Evolutionary conservation across 2,329 filamentous ascomycete genomes (phyloP).

Genomic region (Fusarium subtropicale): DNA sequence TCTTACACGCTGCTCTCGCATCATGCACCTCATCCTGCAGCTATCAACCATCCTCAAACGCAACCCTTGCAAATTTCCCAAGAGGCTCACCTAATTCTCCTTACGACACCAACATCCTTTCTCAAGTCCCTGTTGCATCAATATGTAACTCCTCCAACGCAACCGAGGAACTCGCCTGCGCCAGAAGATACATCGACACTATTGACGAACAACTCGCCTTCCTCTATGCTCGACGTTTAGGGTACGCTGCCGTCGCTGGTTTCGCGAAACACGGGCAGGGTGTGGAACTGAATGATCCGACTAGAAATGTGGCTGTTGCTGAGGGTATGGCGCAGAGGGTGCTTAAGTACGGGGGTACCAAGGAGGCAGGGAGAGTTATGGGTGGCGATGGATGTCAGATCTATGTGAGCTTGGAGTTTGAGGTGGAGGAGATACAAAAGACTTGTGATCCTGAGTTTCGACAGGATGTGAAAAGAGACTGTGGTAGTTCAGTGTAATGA

Average conservation of each 20-base stretch:
- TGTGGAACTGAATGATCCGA: constrained; percentile 16
- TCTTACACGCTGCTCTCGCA: not conserved
- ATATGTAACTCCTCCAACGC: not conserved
- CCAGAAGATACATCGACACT: constrained; percentile 30
- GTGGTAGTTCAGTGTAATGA: not conserved
- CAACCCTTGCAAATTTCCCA: not conserved
- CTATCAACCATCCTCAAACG: not conserved
- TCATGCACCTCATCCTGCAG: not conserved
- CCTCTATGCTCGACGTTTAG: constrained; percentile 27
- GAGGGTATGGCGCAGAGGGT: constrained; percentile 30
- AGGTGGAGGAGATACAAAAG: constrained; percentile 1
- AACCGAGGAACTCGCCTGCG: constrained; percentile 7
- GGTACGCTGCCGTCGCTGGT: constrained; percentile 35
- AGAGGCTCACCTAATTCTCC: not conserved
- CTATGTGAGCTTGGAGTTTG: constrained; percentile 33
- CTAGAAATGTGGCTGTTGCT: constrained; percentile 25
- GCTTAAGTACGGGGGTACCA: constrained; percentile 28
- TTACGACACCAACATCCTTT: constrained; percentile 49
- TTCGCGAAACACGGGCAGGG: constrained; percentile 18
- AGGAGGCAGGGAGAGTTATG: constrained; percentile 26
- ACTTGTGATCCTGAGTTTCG: not conserved
- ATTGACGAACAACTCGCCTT: constrained; percentile 37
- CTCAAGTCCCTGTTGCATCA: constrained; percentile 12
- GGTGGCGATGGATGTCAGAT: constrained; percentile 37
- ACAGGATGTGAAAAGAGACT: not conserved